Evolutionary conservation across 2,329 filamentous ascomycete genomes (phyloP).

Genomic region (Pyrenochaeta sp.): DNA sequence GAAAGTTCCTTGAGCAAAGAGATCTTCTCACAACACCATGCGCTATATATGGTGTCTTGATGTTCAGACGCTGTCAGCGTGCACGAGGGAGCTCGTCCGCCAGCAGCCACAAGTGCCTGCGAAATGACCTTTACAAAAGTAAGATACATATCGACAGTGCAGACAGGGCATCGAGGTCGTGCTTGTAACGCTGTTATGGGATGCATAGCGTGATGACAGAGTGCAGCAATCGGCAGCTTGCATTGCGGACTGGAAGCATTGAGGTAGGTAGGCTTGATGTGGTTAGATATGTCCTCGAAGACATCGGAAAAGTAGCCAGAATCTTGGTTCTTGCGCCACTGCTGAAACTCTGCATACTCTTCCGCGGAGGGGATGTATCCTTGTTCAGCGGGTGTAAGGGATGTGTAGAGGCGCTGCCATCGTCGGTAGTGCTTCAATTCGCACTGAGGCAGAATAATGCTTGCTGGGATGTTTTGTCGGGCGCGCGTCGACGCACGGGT

Average conservation of each 20-base stretch:
- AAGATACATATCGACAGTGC: slow-evolving; percentile 34
- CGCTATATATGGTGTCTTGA: slow-evolving; percentile 31
- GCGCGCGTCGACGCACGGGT: too few relatives aligned
- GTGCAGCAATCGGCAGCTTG: slow-evolving; percentile 19
- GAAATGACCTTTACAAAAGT: slow-evolving; percentile 34
- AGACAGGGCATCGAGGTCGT: slow-evolving; percentile 37
- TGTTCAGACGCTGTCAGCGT: slow-evolving; percentile 29
- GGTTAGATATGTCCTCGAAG: slow-evolving; percentile 33
- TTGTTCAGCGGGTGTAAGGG: slow-evolving; percentile 23
- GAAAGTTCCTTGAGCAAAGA: slow-evolving; percentile 26
- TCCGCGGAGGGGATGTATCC: slow-evolving; percentile 34
- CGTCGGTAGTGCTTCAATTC: slow-evolving; percentile 39
- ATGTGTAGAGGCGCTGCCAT: slow-evolving; percentile 35
- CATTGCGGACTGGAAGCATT: neutral
- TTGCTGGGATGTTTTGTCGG: slow-evolving; percentile 28
- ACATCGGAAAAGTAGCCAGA: slow-evolving; percentile 43
- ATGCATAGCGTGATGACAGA: slow-evolving; percentile 35
- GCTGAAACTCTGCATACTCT: slow-evolving; percentile 41
- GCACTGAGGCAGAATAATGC: slow-evolving; percentile 31
- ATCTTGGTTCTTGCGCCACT: slow-evolving; percentile 39
- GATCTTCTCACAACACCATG: slow-evolving; percentile 36
- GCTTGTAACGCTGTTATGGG: slow-evolving; percentile 19
- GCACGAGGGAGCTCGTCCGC: slow-evolving; percentile 28
- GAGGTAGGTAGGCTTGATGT: slow-evolving; percentile 14
- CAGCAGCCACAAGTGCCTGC: slow-evolving; percentile 28